These are phyloP conservation scores for Cercospora nicotianae DNA, from an alignment of 2,329 filamentous ascomycete species.

Conservation along the genomic window DNA sequence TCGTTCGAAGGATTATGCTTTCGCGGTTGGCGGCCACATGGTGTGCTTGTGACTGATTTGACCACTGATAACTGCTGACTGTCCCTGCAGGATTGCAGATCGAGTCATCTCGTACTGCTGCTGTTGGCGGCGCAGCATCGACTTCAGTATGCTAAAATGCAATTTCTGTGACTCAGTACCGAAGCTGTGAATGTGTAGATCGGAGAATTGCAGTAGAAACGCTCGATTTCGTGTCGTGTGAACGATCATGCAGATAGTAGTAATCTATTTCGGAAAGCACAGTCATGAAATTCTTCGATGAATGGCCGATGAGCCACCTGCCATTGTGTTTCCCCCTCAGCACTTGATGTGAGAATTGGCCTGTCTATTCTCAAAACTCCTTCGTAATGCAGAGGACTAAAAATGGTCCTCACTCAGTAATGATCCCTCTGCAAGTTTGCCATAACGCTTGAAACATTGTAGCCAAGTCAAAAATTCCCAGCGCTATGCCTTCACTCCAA, in stretches of 20 bases:
- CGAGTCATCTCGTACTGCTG: conserved; percentile 3
- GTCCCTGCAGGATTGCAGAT: background rate
- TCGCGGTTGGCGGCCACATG: background rate
- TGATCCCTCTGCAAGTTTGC: conserved; percentile 3
- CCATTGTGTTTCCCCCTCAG: conserved; percentile 2
- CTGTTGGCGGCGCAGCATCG: background rate
- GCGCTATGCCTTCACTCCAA: conserved; percentile 9
- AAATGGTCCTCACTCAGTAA: conserved; percentile 13
- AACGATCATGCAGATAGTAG: background rate
- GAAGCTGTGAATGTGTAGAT: background rate
- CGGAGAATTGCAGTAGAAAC: background rate
- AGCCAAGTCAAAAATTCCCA: background rate
- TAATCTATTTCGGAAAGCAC: background rate
- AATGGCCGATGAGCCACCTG: conserved; percentile 5
- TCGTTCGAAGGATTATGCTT: background rate
- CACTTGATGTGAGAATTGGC: conserved; percentile 17
- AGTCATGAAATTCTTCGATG: background rate
- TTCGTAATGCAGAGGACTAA: background rate
- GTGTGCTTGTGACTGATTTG: background rate
- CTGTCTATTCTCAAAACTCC: conserved; percentile 10
- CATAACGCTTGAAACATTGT: background rate
- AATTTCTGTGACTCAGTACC: background rate
- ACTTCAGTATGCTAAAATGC: background rate
- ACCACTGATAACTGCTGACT: background rate
- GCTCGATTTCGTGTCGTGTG: background rate